phyloP scores from a whole-genome alignment of 345 rosid genomes.

The Pistacia vera region DNA sequence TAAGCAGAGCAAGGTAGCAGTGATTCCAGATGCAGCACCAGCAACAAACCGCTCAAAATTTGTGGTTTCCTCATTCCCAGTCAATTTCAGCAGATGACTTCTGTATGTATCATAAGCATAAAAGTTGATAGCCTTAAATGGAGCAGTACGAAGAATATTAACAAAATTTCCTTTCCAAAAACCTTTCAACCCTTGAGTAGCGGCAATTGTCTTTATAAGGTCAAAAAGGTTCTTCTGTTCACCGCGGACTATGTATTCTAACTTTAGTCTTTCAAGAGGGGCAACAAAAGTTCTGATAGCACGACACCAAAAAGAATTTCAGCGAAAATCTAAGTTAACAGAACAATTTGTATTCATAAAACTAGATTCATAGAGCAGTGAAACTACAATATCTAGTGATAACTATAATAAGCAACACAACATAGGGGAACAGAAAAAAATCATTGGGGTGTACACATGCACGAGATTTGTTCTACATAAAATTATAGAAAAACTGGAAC shows the following conservation, averaged over 20 bases:
- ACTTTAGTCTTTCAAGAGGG: constrained; percentile 91
- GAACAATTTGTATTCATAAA: neutral
- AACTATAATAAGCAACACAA: neutral
- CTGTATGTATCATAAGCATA: constrained; percentile 88
- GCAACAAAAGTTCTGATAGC: constrained; percentile 75
- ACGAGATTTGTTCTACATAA: neutral
- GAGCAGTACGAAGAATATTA: constrained; percentile 94
- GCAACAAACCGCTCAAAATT: constrained; percentile 90
- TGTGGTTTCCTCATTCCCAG: constrained; percentile 73
- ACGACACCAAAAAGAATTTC: constrained; percentile 10
- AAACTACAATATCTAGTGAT: neutral
- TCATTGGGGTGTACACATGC: neutral
- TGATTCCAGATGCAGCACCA: constrained; percentile 94
- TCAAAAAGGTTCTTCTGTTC: constrained; percentile 67
- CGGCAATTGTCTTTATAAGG: constrained; percentile 62
- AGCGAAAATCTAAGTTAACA: neutral
- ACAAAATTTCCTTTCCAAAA: constrained; percentile 96
- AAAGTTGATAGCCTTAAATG: constrained; percentile 92
- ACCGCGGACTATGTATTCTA: constrained; percentile 80
- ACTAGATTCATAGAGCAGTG: neutral
- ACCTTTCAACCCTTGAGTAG: constrained; percentile 70
- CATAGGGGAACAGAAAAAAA: neutral
- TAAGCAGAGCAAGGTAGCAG: constrained; percentile 86
- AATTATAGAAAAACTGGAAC: neutral
- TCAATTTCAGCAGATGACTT: constrained; percentile 56